Evolutionary conservation across 805 yeast genomes (phyloP).

Genomic region (Teunomyces aglyptinius): DNA sequence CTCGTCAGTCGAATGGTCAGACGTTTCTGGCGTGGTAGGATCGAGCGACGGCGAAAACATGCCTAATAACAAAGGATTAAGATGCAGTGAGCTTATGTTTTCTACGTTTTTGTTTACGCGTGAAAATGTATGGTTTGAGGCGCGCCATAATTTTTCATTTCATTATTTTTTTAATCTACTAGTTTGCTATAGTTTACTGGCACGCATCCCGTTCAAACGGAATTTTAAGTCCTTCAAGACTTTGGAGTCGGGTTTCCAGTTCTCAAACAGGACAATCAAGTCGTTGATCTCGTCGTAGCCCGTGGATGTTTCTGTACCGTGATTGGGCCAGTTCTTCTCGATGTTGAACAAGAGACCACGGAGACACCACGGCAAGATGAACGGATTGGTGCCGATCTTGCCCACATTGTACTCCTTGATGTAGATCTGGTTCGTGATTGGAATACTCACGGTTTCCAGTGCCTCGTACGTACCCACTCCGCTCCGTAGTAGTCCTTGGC

Average conservation of each 20-base stretch:
- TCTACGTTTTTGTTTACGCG: constrained; percentile 1
- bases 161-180: too few relatives aligned
- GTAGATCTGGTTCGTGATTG: constrained; percentile 35
- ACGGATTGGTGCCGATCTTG: constrained; percentile 74
- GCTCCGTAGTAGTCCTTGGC: constrained; percentile 5
- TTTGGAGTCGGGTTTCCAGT: constrained; percentile 87
- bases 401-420: constrained; percentile 57
- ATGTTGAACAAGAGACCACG: constrained; percentile 74
- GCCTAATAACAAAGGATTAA: neutral
- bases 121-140: neutral
- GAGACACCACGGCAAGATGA: constrained; percentile 88
- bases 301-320: constrained; percentile 8
- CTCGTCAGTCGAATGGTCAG: constrained; percentile 13
- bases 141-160: neutral
- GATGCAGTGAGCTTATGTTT: neutral
- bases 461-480: constrained; percentile 19
- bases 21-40: constrained; percentile 11
- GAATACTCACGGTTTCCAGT: constrained; percentile 17
- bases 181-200: constrained; percentile 30
- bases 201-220: constrained; percentile 56
- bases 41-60: constrained; percentile 10
- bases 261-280: constrained; percentile 69
- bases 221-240: constrained; percentile 80
- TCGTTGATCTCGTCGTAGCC: constrained; percentile 55
- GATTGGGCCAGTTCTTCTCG: constrained; percentile 43